Evolutionary conservation across 2,329 filamentous ascomycete genomes (phyloP).

Genomic region (Calonectria multiphialidica): DNA sequence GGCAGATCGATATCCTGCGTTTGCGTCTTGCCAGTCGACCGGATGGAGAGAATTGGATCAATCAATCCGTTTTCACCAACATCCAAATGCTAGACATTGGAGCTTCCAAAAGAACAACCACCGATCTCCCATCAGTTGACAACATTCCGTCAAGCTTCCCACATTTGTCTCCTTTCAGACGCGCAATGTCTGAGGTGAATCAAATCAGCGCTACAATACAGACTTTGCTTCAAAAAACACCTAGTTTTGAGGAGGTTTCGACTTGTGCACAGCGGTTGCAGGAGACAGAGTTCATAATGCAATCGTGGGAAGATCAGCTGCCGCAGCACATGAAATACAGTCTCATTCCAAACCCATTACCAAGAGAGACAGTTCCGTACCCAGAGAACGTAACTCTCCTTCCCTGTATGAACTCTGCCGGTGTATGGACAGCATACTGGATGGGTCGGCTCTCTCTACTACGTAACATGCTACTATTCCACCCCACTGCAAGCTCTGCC

Average conservation of each 20-base stretch:
- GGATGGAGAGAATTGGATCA: not conserved
- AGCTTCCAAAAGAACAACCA: not conserved
- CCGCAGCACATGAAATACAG: not conserved
- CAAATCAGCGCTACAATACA: not conserved
- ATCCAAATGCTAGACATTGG: constrained; percentile 6
- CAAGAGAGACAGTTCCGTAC: not conserved
- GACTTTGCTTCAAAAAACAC: not conserved
- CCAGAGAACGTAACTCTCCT: not conserved
- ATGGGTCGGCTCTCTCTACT: not conserved
- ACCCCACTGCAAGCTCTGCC: not conserved
- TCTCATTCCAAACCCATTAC: not conserved
- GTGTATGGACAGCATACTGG: constrained; percentile 6
- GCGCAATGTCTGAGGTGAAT: not conserved
- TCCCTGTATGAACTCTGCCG: not conserved
- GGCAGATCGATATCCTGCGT: not conserved
- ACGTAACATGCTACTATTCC: not conserved
- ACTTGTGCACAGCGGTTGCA: not conserved
- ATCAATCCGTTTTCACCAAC: not conserved
- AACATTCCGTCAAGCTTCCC: not conserved
- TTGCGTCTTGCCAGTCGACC: not conserved
- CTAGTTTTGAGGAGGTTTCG: not conserved
- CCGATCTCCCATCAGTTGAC: not conserved
- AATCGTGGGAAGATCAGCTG: not conserved
- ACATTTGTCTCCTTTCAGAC: not conserved
- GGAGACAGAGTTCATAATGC: not conserved